A percentile compares a stretch with the other conserved stretches of the same genome.
These are phyloP conservation scores for Hymenoscyphus albidus DNA, from an alignment of 2,329 filamentous ascomycete species.

Conservation along the genomic window DNA sequence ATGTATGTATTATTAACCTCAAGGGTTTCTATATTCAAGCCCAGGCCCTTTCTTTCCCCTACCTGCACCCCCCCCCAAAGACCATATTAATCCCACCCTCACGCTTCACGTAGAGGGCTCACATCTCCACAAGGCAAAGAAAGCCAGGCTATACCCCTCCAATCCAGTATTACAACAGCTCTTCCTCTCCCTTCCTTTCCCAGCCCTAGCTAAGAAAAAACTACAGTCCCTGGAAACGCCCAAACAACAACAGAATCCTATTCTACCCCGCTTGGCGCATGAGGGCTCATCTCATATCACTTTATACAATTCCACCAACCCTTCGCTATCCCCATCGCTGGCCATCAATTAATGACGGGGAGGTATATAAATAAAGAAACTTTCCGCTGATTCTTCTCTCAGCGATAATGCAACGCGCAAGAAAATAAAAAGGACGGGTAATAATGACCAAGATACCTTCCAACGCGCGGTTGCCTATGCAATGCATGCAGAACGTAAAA, in stretches of 20 bases:
- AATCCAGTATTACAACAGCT: not conserved
- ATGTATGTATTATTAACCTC: slow-evolving; percentile 4
- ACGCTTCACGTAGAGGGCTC: not conserved
- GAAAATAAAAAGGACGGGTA: slow-evolving; percentile 11
- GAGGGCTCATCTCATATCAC: slow-evolving; percentile 1
- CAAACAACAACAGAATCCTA: not conserved
- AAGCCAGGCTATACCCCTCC: not conserved
- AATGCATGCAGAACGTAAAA: slow-evolving; percentile 18
- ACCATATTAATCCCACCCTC: slow-evolving; percentile 1
- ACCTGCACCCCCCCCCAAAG: not conserved
- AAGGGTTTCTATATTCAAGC: slow-evolving; percentile 5
- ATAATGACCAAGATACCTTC: slow-evolving; percentile 21
- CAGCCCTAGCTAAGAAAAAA: not conserved
- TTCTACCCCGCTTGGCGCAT: not conserved
- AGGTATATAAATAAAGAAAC: slow-evolving; percentile 30
- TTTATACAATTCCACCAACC: slow-evolving; percentile 1
- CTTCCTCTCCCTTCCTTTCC: not conserved
- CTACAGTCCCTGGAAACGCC: not conserved
- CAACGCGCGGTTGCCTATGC: slow-evolving; percentile 13
- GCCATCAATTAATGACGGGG: slow-evolving; percentile 4
- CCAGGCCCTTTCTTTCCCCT: not conserved
- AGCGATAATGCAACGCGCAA: slow-evolving; percentile 17
- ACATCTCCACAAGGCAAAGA: not conserved
- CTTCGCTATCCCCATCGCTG: not conserved
- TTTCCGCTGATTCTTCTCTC: slow-evolving; percentile 16